Conservation (phyloP, 1,139 yeast genomes). For the Pneumocystis jirovecii region DNA sequence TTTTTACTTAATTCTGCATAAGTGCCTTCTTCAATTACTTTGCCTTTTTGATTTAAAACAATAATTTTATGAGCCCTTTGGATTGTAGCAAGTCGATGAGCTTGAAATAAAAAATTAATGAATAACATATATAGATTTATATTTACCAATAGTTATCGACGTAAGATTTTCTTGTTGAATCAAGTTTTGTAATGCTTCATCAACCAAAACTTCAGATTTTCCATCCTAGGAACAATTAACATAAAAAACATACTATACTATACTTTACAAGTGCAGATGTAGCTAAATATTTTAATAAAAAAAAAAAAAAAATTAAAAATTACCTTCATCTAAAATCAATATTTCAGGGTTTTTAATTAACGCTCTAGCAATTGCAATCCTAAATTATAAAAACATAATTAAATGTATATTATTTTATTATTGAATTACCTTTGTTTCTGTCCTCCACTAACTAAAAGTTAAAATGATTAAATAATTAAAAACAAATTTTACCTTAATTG, state of each 20-base stretch:
- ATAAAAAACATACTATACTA: neutral
- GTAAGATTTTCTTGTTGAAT: constrained; percentile 56
- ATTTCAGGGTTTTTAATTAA: constrained; percentile 58
- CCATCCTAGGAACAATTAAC: constrained; percentile 33
- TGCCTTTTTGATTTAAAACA: constrained; percentile 62
- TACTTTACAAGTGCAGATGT: constrained; percentile 16
- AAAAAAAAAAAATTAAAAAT: constrained; percentile 39
- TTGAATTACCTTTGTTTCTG: constrained; percentile 42
- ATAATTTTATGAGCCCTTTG: constrained; percentile 68
- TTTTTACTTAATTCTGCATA: constrained; percentile 49
- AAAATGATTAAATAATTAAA: neutral
- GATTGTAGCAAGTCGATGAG: constrained; percentile 82
- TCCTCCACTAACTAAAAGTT: constrained; percentile 50
- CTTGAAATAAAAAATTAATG: neutral
- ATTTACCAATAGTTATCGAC: constrained; percentile 56
- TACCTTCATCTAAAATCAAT: constrained; percentile 49
- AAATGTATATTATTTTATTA: neutral
- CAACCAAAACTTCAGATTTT: constrained; percentile 75
- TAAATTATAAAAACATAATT: neutral
- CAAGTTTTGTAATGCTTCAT: constrained; percentile 41
- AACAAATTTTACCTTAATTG: constrained; percentile 25
- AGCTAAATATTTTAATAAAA: constrained; percentile 29
- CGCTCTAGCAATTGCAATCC: constrained; percentile 73
- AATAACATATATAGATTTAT: neutral
- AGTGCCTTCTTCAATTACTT: constrained; percentile 72